These are phyloP conservation scores for Lablab purpureus DNA, from an alignment of 306 rosid species.

Conservation along the genomic window DNA sequence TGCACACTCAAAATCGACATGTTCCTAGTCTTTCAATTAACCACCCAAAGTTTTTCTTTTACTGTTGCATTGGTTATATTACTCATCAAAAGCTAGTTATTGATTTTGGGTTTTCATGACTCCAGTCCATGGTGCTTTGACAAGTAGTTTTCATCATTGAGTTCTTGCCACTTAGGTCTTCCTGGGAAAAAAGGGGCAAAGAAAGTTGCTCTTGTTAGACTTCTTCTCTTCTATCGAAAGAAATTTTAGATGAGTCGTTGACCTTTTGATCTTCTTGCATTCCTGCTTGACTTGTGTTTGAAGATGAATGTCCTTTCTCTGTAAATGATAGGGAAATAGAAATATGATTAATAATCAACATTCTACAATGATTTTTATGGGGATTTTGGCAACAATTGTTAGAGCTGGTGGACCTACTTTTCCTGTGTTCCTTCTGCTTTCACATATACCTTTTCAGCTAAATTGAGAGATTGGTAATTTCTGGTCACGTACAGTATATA, in stretches of 20 bases:
- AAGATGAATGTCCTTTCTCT: slow-evolving; percentile 20
- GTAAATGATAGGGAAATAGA: background rate
- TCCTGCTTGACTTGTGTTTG: slow-evolving; percentile 27
- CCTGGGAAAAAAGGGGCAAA: background rate
- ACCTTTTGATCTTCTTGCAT: slow-evolving; percentile 5
- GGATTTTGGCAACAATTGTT: background rate
- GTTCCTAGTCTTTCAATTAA: background rate
- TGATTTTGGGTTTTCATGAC: slow-evolving; percentile 23
- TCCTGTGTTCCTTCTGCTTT: slow-evolving; percentile 20
- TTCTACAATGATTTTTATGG: background rate
- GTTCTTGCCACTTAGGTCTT: background rate
- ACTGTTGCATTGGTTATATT: slow-evolving; percentile 4
- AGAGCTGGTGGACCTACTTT: slow-evolving; percentile 15
- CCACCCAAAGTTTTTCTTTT: slow-evolving; percentile 8
- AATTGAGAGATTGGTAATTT: slow-evolving; percentile 22
- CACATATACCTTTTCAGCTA: background rate
- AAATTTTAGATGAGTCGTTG: background rate
- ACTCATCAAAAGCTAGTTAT: background rate
- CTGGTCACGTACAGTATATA: background rate
- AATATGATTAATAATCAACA: background rate
- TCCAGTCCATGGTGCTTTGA: slow-evolving; percentile 1
- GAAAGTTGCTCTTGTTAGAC: slow-evolving; percentile 17
- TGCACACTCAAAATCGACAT: background rate
- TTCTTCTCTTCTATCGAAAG: background rate
- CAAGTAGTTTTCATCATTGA: slow-evolving; percentile 4